These are phyloP conservation scores for Tieghemostelium lacteum DNA, from an alignment of 78 protist species.

Conservation along the genomic window DNA sequence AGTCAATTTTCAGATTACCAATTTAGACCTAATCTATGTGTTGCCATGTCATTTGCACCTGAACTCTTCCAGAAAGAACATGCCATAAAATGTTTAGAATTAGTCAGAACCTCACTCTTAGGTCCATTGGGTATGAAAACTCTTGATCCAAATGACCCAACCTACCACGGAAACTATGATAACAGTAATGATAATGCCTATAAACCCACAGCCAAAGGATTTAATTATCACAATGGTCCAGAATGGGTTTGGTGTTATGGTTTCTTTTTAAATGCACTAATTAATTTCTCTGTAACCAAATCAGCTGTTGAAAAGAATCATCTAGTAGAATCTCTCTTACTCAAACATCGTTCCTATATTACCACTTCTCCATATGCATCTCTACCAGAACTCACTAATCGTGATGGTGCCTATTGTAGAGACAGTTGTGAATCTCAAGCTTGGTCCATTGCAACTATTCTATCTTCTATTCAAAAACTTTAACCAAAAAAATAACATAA, in stretches of 20 bases:
- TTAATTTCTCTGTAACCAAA: slow-evolving; percentile 52
- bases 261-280: slow-evolving; percentile 7
- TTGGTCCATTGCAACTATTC: slow-evolving; percentile 72
- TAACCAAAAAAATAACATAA: background rate
- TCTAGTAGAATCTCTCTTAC: background rate
- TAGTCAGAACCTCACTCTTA: slow-evolving; percentile 6
- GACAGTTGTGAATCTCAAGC: slow-evolving; percentile 85
- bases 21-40: slow-evolving; percentile 90
- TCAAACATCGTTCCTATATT: slow-evolving; percentile 21
- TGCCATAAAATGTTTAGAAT: slow-evolving; percentile 27
- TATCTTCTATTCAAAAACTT: slow-evolving; percentile 14
- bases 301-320: background rate
- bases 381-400: slow-evolving; percentile 92
- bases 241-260: slow-evolving; percentile 78
- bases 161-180: slow-evolving; percentile 88
- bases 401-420: slow-evolving; percentile 78
- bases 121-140: slow-evolving; percentile 92
- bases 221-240: slow-evolving; percentile 96
- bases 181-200: slow-evolving; percentile 86
- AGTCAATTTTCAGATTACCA: slow-evolving; percentile 87
- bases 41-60: slow-evolving; percentile 95
- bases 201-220: slow-evolving; percentile 85
- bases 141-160: slow-evolving; percentile 87
- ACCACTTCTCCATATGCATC: slow-evolving; percentile 69
- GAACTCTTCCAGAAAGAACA: slow-evolving; percentile 67